A percentile compares a stretch with the other conserved stretches of the same genome.
Evolutionary conservation across 805 yeast species (phyloP).

Genomic region (Limtongozyma cylindracea): DNA sequence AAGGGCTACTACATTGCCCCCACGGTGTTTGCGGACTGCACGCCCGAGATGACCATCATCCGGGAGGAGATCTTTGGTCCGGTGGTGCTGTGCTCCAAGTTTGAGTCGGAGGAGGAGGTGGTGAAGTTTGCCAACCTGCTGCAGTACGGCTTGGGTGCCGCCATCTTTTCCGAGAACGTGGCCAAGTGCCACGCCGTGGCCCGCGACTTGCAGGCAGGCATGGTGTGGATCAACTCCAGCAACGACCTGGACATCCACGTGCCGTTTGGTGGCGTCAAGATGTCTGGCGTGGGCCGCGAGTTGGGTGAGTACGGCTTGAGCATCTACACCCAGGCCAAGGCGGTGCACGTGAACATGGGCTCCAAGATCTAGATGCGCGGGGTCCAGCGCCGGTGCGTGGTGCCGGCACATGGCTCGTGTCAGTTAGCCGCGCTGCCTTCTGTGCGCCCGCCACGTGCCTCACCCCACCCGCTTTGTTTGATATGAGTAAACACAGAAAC

Average conservation of each 20-base stretch:
- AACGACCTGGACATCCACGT: slow-evolving; percentile 71
- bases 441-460: no score
- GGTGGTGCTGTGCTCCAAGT: slow-evolving; percentile 64
- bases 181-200: slow-evolving; percentile 58
- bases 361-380: no score
- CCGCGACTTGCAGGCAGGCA: slow-evolving; percentile 59
- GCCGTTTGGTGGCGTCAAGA: slow-evolving; percentile 86
- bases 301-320: slow-evolving; percentile 74
- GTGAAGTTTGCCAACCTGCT: slow-evolving; percentile 58
- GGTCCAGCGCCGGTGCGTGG: no score
- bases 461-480: no score
- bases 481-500: no score
- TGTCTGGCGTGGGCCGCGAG: slow-evolving; percentile 84
- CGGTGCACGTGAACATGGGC: slow-evolving; percentile 42
- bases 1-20: slow-evolving; percentile 59
- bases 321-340: slow-evolving; percentile 67
- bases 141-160: slow-evolving; percentile 75
- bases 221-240: slow-evolving; percentile 78
- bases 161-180: slow-evolving; percentile 58
- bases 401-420: no score
- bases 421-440: no score
- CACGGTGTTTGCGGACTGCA: slow-evolving; percentile 68
- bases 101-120: slow-evolving; percentile 63
- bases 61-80: slow-evolving; percentile 92
- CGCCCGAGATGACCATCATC: slow-evolving; percentile 47